phyloP scores from a whole-genome alignment of 345 rosid species.

The Bruguiera parviflora region DNA sequence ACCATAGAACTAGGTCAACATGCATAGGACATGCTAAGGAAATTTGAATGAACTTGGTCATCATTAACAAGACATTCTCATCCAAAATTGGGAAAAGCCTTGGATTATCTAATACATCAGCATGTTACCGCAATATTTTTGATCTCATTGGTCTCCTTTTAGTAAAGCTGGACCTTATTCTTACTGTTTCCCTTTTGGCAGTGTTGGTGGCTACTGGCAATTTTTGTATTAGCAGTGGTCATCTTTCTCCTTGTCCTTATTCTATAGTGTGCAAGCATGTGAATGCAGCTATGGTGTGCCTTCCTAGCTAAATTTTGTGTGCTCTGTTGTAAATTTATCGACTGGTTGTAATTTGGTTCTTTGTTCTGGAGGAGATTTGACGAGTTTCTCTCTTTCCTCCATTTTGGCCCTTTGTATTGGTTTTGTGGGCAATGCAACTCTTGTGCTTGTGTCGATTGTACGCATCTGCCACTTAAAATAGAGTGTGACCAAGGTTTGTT shows the following conservation, averaged over 20 bases:
- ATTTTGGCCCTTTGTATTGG: slow-evolving; percentile 1
- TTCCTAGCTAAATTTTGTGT: slow-evolving; percentile 4
- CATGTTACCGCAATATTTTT: too few relatives aligned
- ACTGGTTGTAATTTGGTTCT: neutral
- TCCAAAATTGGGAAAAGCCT: too few relatives aligned
- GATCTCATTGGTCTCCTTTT: too few relatives aligned
- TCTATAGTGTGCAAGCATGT: slow-evolving; percentile 22
- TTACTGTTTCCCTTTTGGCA: slow-evolving; percentile 27
- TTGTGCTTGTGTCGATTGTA: too few relatives aligned
- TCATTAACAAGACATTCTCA: too few relatives aligned
- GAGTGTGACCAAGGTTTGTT: too few relatives aligned
- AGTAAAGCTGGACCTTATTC: too few relatives aligned
- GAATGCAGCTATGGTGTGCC: slow-evolving; percentile 3
- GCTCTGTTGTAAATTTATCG: neutral
- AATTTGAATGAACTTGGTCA: too few relatives aligned
- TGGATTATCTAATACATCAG: too few relatives aligned
- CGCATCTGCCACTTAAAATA: too few relatives aligned
- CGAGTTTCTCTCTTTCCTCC: neutral
- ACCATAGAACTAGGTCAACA: too few relatives aligned
- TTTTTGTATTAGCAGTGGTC: slow-evolving; percentile 40
- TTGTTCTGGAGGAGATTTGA: slow-evolving; percentile 1
- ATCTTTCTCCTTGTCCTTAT: slow-evolving; percentile 43
- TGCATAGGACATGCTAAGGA: too few relatives aligned
- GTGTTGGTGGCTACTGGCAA: slow-evolving; percentile 71
- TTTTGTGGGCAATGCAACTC: neutral